Percentiles rank a stretch among this genome's conserved stretches.
These are phyloP conservation scores for Helminthosporium solani DNA, from an alignment of 2,329 filamentous ascomycete species.

Conservation along the genomic window DNA sequence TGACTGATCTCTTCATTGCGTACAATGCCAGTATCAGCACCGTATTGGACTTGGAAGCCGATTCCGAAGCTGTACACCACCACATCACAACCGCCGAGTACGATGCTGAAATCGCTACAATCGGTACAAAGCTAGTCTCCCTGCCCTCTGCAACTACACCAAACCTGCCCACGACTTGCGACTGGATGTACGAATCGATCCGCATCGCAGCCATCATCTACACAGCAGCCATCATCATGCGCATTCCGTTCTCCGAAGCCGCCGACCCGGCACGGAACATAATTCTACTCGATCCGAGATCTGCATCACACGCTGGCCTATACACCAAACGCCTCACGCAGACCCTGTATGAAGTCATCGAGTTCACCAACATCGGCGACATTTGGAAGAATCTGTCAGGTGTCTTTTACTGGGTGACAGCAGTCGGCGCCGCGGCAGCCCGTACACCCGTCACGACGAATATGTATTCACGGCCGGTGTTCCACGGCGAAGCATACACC, in stretches of 20 bases:
- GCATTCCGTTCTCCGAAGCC: slow-evolving; percentile 30
- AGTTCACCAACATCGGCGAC: slow-evolving; percentile 24
- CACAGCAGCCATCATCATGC: slow-evolving; percentile 28
- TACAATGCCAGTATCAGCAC: slow-evolving; percentile 6
- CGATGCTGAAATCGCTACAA: slow-evolving; percentile 13
- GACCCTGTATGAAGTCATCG: slow-evolving; percentile 23
- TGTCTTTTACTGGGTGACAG: slow-evolving; percentile 37
- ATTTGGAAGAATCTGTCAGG: slow-evolving; percentile 37
- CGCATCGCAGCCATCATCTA: slow-evolving; percentile 39
- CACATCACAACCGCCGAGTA: slow-evolving; percentile 11
- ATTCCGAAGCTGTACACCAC: slow-evolving; percentile 2
- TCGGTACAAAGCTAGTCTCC: slow-evolving; percentile 17
- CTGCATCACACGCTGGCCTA: slow-evolving; percentile 1
- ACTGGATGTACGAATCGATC: slow-evolving; percentile 39
- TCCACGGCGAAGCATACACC: slow-evolving; percentile 15
- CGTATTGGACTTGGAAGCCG: slow-evolving; percentile 4
- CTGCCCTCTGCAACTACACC: slow-evolving; percentile 26
- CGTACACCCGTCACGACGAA: slow-evolving; percentile 16
- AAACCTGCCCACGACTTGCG: slow-evolving; percentile 20
- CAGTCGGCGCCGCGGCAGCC: slow-evolving; percentile 34
- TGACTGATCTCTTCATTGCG: slow-evolving; percentile 32
- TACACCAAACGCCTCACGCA: slow-evolving; percentile 17
- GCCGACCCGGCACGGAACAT: slow-evolving; percentile 20
- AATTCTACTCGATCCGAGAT: slow-evolving; percentile 10
- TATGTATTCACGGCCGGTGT: slow-evolving; percentile 9